phyloP scores from a whole-genome alignment of 2,329 filamentous ascomycete genomes.

The Penicillium sp. region DNA sequence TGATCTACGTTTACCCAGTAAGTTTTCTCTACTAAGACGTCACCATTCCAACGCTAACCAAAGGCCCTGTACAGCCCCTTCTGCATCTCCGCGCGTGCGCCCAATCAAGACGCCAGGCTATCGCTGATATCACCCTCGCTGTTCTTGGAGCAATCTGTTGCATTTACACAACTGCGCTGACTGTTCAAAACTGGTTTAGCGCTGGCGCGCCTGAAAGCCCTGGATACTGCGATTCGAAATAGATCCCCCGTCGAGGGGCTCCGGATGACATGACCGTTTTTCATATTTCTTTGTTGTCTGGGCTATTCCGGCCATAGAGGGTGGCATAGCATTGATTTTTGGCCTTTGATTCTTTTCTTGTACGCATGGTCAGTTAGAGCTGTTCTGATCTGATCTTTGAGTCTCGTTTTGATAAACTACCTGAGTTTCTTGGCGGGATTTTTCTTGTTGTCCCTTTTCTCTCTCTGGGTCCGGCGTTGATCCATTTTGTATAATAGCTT shows the following conservation, averaged over 20 bases:
- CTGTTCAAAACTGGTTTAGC: constrained; percentile 80
- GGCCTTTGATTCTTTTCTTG: constrained; percentile 3
- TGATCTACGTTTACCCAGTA: constrained; percentile 98
- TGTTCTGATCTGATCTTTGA: constrained; percentile 9
- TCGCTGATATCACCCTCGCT: constrained; percentile 73
- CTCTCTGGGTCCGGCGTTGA: not conserved
- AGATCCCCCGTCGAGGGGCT: not conserved
- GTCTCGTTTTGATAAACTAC: constrained; percentile 9
- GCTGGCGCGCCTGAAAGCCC: constrained; percentile 56
- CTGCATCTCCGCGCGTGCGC: constrained; percentile 85
- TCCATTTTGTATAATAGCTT: constrained; percentile 17
- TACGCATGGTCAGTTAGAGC: constrained; percentile 8
- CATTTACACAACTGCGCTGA: constrained; percentile 87
- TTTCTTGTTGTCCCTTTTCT: not conserved
- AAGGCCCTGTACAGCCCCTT: constrained; percentile 64
- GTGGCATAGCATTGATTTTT: constrained; percentile 15
- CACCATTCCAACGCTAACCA: not conserved
- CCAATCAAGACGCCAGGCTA: constrained; percentile 64
- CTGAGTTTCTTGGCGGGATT: constrained; percentile 9
- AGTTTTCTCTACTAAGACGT: constrained; percentile 44
- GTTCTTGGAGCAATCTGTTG: constrained; percentile 84
- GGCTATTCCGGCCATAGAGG: constrained; percentile 10
- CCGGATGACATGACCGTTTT: not conserved
- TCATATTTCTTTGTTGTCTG: constrained; percentile 3
- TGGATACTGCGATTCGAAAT: constrained; percentile 62